A percentile compares a stretch with the other conserved stretches of the same genome.
Conservation (phyloP, 768 basidiomycete genomes). For the Crassisporium funariophilum region DNA sequence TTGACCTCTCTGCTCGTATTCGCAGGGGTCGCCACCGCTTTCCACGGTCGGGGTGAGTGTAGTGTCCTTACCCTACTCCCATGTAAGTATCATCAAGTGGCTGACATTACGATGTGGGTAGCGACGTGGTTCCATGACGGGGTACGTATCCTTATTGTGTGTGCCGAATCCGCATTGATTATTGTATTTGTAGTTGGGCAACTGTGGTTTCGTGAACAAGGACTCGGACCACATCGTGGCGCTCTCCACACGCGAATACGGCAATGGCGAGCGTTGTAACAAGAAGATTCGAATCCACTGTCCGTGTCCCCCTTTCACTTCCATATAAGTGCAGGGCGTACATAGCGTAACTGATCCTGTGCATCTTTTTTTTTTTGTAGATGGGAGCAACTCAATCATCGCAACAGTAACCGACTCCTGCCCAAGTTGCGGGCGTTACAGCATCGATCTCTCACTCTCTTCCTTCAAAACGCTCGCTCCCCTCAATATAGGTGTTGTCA, state of each 20-base stretch:
- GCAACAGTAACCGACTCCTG: constrained; percentile 32
- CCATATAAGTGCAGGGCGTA: too few relatives aligned
- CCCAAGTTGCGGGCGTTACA: constrained; percentile 26
- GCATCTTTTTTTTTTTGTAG: constrained; percentile 12
- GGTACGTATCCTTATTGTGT: constrained; percentile 3
- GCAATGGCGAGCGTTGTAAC: constrained; percentile 18
- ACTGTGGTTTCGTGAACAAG: constrained; percentile 20
- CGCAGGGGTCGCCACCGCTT: background rate
- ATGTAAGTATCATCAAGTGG: background rate
- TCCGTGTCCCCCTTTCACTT: too few relatives aligned
- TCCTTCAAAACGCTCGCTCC: constrained; percentile 32
- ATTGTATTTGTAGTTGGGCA: constrained; percentile 17
- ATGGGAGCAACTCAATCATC: constrained; percentile 24
- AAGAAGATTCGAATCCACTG: constrained; percentile 19
- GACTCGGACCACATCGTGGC: constrained; percentile 27
- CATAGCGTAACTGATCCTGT: too few relatives aligned
- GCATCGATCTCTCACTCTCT: constrained; percentile 29
- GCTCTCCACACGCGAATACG: constrained; percentile 18
- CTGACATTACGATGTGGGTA: background rate
- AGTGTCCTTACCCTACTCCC: too few relatives aligned
- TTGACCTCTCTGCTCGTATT: background rate
- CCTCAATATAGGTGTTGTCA: constrained; percentile 21
- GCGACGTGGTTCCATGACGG: constrained; percentile 25
- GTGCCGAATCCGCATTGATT: background rate
- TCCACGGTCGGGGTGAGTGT: background rate